Evolutionary conservation across 73 alveolate species (phyloP), one percentile per base, ranked within the genome.

Genomic region (Stentor coeruleus): DNA sequence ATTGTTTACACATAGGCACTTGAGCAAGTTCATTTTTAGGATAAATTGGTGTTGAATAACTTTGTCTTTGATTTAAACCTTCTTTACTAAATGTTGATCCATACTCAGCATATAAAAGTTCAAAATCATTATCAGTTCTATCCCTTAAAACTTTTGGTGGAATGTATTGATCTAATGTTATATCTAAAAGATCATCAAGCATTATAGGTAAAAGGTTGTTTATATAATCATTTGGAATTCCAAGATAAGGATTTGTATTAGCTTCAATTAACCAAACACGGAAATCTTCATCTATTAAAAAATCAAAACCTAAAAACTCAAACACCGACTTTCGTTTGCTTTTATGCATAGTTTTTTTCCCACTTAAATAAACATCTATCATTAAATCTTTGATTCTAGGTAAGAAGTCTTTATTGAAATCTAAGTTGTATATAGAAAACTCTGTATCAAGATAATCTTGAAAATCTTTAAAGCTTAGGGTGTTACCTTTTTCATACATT

Each of bases 401-500:
- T 58, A 92, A 87, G 59, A 95, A 80, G 72, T 94, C 94, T 85
- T 87, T 91, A 79, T 92, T 87, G 41, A 94, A 94, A 58, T 86
- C 86, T 35, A 93, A 57, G 38, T 89, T 85, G 59, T 66, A 89
- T 6, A 93, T 87, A 49, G 95, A 90, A 77, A n/a, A 91, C 26
- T 57, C 74, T 59, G 89, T 87, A 76, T 93, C 96, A 58, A 95
- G 81, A 74, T 89, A 89, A 28, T 86, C 89, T 81, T 95, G 94
- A 30, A 95, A 88, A 11, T 60, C 86, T 66, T 92, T 91, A 60
- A 89, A 91, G 55, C 95, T 85, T 20, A 95, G 84, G 81, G 94
- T 93, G 82, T 95, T 95, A 31, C 99, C 99, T 72, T 90, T 89
- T 83, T 95, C 99, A 84, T 79, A 91, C 82, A 86, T 87, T 35